Evolutionary conservation across 2,329 filamentous ascomycete genomes (phyloP), one percentile per base, ranked within the genome.

Genomic region (Monilinia vaccinii-corymbosi): DNA sequence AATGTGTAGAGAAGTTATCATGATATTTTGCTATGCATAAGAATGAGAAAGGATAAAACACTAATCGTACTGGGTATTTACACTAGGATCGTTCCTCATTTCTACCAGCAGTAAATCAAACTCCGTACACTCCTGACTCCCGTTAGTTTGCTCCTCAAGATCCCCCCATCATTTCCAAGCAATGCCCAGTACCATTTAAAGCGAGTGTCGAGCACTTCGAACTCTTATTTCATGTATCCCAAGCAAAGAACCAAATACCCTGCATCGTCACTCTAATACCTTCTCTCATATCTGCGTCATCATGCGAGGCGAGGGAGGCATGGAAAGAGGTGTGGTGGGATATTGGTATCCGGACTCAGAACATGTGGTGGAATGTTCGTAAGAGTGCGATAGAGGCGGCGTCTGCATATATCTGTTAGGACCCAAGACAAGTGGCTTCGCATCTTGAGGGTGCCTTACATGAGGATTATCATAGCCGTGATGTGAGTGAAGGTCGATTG

Each of bases 361-460:
- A 72, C 82, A 83, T 69, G 77, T 79, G 62, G 81, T 76, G 56
- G 85, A 89, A 71, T 84, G 81, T 69, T 88, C 85, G 73, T 85
- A 88, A 32, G 84, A 87, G 72, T 88, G 86, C 69, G 86, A 88
- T 68, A 91, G 82, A 71, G 88, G 85, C 75, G 88, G 88, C 73
- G 88, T 91, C 88, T 91, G 76, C 32, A 58, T 31, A 56, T 61
- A 58, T 45, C 45, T 60, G 59, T 69, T 62, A 69, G 65, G 53
- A 36, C 62, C 44, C 50, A 58, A 45, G 62, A 21, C 44, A 51
- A 52, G 55, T 51, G 59, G 36, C 48, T 55, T 55, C 38, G 28
- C 55, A 58, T 58, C 55, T 60, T 51, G 56, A 61, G 58, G 77
- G 73, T 76, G 76, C 85, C 84, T 87, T 86, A 91, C 88, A 83